Evolutionary conservation across 2,329 filamentous ascomycete genomes (phyloP).

Genomic region (Leptographium radiaticola): DNA sequence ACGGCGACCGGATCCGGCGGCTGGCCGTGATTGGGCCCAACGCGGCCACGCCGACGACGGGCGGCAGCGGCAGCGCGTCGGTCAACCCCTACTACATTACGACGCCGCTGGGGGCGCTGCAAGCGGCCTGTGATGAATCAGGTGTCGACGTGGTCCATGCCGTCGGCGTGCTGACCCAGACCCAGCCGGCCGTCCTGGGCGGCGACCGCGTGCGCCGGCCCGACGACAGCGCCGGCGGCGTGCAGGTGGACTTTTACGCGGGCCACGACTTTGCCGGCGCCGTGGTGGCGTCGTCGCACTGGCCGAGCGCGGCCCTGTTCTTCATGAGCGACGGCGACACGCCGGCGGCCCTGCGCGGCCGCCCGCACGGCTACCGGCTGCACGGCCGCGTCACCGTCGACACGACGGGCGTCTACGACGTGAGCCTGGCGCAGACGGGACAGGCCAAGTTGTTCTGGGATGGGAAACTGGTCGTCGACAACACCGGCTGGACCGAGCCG

Average conservation of each 20-base stretch:
- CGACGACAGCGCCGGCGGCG: background rate
- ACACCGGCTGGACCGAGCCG: constrained; percentile 37
- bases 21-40: constrained; percentile 45
- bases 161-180: constrained; percentile 13
- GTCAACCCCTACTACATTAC: constrained; percentile 52
- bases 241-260: constrained; percentile 11
- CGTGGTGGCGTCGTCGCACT: constrained; percentile 6
- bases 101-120: constrained; percentile 60
- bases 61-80: constrained; percentile 54
- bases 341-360: constrained; percentile 10
- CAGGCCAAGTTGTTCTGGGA: constrained; percentile 22
- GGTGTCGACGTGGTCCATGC: constrained; percentile 17
- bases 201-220: background rate
- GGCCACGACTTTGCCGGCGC: constrained; percentile 8
- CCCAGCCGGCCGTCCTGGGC: constrained; percentile 9
- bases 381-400: constrained; percentile 16
- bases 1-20: constrained; percentile 20
- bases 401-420: constrained; percentile 17
- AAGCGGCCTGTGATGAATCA: constrained; percentile 25
- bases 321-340: constrained; percentile 13
- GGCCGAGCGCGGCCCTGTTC: constrained; percentile 11
- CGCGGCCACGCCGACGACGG: constrained; percentile 41
- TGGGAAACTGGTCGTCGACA: constrained; percentile 24
- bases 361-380: constrained; percentile 16
- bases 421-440: constrained; percentile 20